Percentiles rank a stretch among this genome's conserved stretches.
phyloP scores from a whole-genome alignment of 352 stramenopile genomes.

The Phytophthora boehmeriae region DNA sequence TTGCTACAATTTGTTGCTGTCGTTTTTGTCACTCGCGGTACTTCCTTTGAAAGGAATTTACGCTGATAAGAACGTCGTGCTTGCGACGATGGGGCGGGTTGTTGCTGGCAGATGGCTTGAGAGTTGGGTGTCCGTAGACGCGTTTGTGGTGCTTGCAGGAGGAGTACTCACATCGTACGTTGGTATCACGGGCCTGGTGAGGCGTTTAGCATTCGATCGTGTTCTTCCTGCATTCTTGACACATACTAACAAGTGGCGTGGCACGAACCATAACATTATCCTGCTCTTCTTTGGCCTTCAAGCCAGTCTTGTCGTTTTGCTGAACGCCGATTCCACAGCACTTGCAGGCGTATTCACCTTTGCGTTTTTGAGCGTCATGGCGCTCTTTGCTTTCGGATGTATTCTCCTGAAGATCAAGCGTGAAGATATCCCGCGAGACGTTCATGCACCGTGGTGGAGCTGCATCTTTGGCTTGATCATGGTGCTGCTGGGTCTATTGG shows the following conservation, averaged over 20 bases:
- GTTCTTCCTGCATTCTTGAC: conserved; percentile 68
- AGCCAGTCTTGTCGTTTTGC: conserved; percentile 75
- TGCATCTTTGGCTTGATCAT: conserved; percentile 79
- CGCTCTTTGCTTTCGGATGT: conserved; percentile 90
- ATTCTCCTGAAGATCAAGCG: conserved; percentile 94
- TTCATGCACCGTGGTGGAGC: conserved; percentile 84
- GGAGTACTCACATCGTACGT: conserved; percentile 91
- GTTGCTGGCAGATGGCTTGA: conserved; percentile 61
- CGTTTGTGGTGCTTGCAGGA: conserved; percentile 89
- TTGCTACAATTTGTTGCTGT: conserved; percentile 89
- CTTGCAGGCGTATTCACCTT: conserved; percentile 93
- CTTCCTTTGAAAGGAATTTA: conserved; percentile 83
- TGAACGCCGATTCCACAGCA: conserved; percentile 80
- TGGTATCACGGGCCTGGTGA: conserved; percentile 86
- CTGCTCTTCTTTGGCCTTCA: conserved; percentile 77
- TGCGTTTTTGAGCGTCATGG: conserved; percentile 92
- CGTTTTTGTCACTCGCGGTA: conserved; percentile 80
- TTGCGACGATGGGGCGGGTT: conserved; percentile 75
- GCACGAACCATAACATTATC: conserved; percentile 90
- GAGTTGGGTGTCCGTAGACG: conserved; percentile 83
- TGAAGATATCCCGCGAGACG: conserved; percentile 88
- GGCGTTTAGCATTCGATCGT: conserved; percentile 81
- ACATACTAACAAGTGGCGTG: conserved; percentile 64
- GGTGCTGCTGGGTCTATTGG: conserved; percentile 66
- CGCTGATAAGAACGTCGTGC: conserved; percentile 67